phyloP scores from a whole-genome alignment of 176 grass and related monocot genomes.

The Phoenix dactylifera region DNA sequence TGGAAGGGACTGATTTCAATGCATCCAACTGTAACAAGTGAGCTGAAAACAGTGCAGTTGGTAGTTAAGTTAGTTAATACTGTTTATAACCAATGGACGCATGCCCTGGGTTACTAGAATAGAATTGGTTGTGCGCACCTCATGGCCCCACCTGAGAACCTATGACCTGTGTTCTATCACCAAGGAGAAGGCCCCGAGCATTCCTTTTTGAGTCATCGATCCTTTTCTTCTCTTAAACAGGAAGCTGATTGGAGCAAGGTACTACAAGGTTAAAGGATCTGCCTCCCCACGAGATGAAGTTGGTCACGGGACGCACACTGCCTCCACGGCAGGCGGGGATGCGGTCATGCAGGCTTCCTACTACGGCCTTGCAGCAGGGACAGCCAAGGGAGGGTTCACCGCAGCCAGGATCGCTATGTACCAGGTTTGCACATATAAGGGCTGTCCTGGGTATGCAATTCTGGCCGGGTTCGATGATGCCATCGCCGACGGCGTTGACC shows the following conservation, averaged over 20 bases:
- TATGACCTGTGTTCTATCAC: too few species aligned
- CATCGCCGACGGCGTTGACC: conserved; percentile 53
- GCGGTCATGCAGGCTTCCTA: conserved; percentile 41
- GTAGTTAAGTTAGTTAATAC: too few species aligned
- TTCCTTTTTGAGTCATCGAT: too few species aligned
- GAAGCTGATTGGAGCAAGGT: conserved; percentile 85
- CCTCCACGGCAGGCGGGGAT: conserved; percentile 65
- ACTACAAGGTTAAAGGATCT: too few species aligned
- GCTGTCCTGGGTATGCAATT: conserved; percentile 67
- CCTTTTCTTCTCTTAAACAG: conserved; percentile 18
- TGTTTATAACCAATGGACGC: too few species aligned
- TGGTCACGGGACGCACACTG: conserved; percentile 85
- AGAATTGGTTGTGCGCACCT: too few species aligned
- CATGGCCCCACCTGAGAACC: too few species aligned
- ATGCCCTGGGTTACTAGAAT: too few species aligned
- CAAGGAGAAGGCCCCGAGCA: too few species aligned
- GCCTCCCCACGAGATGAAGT: conserved; percentile 39
- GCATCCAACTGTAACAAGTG: conserved; percentile 67
- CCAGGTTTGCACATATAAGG: conserved; percentile 40
- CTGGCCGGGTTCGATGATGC: conserved; percentile 87
- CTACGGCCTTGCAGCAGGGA: conserved; percentile 65
- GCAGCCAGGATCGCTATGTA: conserved; percentile 63
- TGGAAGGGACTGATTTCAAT: conserved; percentile 52
- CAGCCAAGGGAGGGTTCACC: conserved; percentile 49
- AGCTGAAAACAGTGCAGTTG: not conserved